Percentiles rank a stretch among this genome's conserved stretches.
phyloP scores from a whole-genome alignment of 768 basidiomycete species.

The Holtermannia corniformis region DNA sequence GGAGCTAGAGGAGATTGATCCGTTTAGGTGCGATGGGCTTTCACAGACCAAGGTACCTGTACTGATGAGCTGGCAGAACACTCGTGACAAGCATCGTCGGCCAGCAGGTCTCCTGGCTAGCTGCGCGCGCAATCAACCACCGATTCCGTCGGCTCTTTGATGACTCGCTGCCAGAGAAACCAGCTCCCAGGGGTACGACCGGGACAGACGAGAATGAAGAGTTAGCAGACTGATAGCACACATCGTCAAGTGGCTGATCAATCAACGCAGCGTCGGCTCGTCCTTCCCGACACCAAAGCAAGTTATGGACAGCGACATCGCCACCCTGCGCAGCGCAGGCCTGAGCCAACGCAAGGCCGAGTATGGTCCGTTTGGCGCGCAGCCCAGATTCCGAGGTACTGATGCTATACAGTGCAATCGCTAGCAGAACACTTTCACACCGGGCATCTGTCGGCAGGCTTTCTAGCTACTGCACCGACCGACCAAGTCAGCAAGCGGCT shows the following conservation, averaged over 20 bases:
- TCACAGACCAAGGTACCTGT: neutral
- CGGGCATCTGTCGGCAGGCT: constrained; percentile 64
- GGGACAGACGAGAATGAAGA: constrained; percentile 6
- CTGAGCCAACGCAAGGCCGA: constrained; percentile 78
- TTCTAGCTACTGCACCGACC: constrained; percentile 60
- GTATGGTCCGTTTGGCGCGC: constrained; percentile 56
- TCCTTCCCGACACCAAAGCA: constrained; percentile 62
- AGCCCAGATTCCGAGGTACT: too few relatives aligned
- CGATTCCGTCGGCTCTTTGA: constrained; percentile 69
- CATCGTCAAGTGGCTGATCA: too few relatives aligned
- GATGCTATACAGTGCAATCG: constrained; percentile 41
- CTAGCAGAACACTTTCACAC: constrained; percentile 71
- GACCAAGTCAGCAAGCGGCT: constrained; percentile 68
- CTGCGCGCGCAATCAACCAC: constrained; percentile 72
- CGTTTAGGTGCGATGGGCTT: neutral
- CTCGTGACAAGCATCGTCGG: constrained; percentile 65
- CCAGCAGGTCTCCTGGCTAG: constrained; percentile 58
- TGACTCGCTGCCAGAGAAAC: constrained; percentile 61
- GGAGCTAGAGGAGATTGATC: neutral
- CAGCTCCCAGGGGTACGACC: constrained; percentile 33
- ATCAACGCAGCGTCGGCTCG: constrained; percentile 1
- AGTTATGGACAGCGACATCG: constrained; percentile 54
- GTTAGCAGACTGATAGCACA: neutral
- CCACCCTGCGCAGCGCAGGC: constrained; percentile 60
- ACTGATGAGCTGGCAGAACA: constrained; percentile 54